phyloP scores from a whole-genome alignment of 495 filamentous ascomycete species.

The Cercophora samala region DNA sequence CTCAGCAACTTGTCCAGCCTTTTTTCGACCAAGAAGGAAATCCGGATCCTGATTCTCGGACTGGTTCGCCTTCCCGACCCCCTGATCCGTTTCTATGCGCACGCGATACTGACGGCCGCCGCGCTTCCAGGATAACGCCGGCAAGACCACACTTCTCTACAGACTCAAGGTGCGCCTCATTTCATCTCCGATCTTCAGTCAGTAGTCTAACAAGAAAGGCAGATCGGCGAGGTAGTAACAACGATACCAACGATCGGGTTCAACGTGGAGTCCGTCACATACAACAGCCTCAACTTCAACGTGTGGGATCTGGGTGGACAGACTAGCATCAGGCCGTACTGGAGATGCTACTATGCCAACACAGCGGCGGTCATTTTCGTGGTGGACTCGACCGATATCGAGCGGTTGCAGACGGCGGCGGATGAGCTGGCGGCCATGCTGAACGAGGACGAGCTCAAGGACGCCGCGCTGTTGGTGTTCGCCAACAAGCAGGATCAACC shows the following conservation, averaged over 20 bases:
- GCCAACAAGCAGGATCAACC: slow-evolving; percentile 99
- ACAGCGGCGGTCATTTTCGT: slow-evolving; percentile 99
- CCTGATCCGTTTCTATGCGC: neutral
- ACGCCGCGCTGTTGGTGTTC: slow-evolving; percentile 90
- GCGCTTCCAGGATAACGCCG: slow-evolving; percentile 80
- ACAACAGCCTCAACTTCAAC: slow-evolving; percentile 96
- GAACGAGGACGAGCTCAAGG: slow-evolving; percentile 91
- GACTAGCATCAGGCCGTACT: slow-evolving; percentile 95
- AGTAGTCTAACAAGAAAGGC: slow-evolving; percentile 18
- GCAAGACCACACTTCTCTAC: slow-evolving; percentile 96
- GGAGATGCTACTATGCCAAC: slow-evolving; percentile 99
- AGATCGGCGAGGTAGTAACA: slow-evolving; percentile 98
- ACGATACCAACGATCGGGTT: slow-evolving; percentile 99
- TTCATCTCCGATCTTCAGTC: neutral
- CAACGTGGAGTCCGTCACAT: slow-evolving; percentile 97
- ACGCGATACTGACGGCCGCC: slow-evolving; percentile 27
- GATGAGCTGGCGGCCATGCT: slow-evolving; percentile 94
- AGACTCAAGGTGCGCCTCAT: slow-evolving; percentile 72
- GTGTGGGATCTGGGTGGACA: slow-evolving; percentile 98
- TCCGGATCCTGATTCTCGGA: slow-evolving; percentile 91
- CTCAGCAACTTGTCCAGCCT: slow-evolving; percentile 66
- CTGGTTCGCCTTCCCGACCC: slow-evolving; percentile 59
- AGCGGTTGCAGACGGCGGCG: slow-evolving; percentile 83
- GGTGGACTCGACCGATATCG: slow-evolving; percentile 95
- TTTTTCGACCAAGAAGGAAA: slow-evolving; percentile 92